Conservation (phyloP, 441 rosid species). For the Pelargonium cotyledonis region DNA sequence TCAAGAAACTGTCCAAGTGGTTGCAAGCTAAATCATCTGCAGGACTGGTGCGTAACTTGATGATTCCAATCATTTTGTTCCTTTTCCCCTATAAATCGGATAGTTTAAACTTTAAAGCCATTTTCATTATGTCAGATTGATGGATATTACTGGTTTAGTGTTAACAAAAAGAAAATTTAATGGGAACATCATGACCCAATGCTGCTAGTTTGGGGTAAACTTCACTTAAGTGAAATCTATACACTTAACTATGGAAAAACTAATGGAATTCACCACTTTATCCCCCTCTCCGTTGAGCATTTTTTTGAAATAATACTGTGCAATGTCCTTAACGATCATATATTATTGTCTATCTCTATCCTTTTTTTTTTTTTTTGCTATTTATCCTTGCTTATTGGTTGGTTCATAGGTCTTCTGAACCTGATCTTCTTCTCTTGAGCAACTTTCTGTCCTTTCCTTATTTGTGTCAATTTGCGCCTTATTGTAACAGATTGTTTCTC, state of each 20-base stretch:
- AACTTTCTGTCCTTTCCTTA: no score
- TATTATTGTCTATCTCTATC: no score
- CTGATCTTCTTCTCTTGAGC: no score
- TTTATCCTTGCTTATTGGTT: no score
- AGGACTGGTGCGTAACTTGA: conserved; percentile 54
- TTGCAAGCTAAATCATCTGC: conserved; percentile 72
- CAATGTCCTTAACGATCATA: no score
- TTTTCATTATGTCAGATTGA: not conserved
- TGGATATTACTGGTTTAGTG: not conserved
- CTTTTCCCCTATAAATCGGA: not conserved
- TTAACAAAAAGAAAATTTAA: not conserved
- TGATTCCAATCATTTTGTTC: conserved; percentile 17
- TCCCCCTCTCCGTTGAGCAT: not conserved
- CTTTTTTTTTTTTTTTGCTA: no score
- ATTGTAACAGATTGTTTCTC: no score
- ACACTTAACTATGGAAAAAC: not conserved
- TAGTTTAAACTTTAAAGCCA: not conserved
- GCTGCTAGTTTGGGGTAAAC: not conserved
- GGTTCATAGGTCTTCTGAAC: no score
- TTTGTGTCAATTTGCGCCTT: no score
- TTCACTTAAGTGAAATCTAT: not conserved
- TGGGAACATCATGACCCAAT: not conserved
- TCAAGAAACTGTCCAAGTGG: conserved; percentile 94
- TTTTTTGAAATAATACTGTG: not conserved
- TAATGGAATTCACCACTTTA: not conserved